Base-by-base conservation (phyloP, 257 asterid species). In the Scutellaria barbata region DNA sequence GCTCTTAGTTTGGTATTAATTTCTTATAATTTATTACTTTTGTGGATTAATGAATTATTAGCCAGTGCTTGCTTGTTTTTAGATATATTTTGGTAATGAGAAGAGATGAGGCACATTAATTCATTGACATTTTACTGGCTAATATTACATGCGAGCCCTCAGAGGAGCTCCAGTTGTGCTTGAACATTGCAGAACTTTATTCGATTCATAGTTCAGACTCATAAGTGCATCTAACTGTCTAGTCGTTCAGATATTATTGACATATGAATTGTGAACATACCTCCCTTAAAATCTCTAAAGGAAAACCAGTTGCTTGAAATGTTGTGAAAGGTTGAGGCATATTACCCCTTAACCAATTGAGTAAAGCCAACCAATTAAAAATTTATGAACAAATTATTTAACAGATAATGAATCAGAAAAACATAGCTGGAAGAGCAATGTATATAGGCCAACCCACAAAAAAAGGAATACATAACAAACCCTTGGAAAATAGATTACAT, bases 261-360 rank as follows among this genome's bases (percentile, higher is more conserved):
- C 41, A 68, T 16, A 61, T 8, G 30, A 75, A 61, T 63, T 63
- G 59, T 35, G 7, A 11, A n/a, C 85, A 68, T 90, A 92, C 98
- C 98, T 88, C 96, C 72, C 90, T 83, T 78, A 92, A 78, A 73
- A 92, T 80, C 90, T 92, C 96, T 5, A 88, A 20, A 37, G 98
- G 92, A 76, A 92, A 85, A 43, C 90, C 92, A 71, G 95, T 77
- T 72, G 90, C 83, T 74, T 81, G 86, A 82, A 89, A 92, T 39
- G 95, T 84, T 43, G 71, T 81, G 82, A 88, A 82, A 11, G 98
- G 98, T 60, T 76, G 79, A 61, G 96, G 96, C 60, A 86, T 95
- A 76, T 83, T 81, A 66, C 81, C 85, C 83, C 98, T 96, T 92
- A 68, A 62, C 40, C 52, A 66, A 71, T 77, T 54, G 46, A 71